Conservation (phyloP, 1,284 basidiomycete species). For the Violaceomyces palustris region DNA sequence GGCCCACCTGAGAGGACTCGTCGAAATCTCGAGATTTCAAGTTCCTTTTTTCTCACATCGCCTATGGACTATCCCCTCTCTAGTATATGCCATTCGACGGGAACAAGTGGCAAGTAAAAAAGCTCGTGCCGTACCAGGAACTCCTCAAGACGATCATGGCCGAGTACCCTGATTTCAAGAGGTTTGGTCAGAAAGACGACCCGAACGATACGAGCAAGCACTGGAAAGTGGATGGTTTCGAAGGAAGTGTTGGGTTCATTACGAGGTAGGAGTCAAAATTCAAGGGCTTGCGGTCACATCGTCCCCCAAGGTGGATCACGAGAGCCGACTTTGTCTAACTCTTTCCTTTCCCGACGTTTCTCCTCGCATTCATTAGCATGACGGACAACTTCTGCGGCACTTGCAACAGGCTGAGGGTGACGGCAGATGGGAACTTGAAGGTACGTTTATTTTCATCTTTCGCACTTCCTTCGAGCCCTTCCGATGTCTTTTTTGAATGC, state of each 20-base stretch:
- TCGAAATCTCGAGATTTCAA: background rate
- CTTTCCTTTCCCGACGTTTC: background rate
- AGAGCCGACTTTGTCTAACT: too few species aligned
- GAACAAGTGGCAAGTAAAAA: slow-evolving; percentile 76
- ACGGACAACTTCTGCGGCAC: slow-evolving; percentile 83
- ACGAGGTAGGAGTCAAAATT: slow-evolving; percentile 38
- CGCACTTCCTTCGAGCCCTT: too few species aligned
- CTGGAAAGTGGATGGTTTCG: slow-evolving; percentile 68
- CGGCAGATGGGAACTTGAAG: slow-evolving; percentile 84
- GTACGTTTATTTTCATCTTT: too few species aligned
- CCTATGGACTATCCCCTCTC: background rate
- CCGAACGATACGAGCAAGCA: slow-evolving; percentile 75
- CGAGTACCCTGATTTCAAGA: slow-evolving; percentile 19
- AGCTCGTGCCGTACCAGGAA: slow-evolving; percentile 61
- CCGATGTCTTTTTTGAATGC: too few species aligned
- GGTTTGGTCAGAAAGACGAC: slow-evolving; percentile 56
- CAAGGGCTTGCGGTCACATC: too few species aligned
- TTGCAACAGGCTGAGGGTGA: slow-evolving; percentile 76
- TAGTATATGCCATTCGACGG: slow-evolving; percentile 78
- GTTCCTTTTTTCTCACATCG: background rate
- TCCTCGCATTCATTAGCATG: slow-evolving; percentile 24
- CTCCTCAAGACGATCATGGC: slow-evolving; percentile 22
- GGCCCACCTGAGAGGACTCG: background rate
- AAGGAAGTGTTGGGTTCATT: slow-evolving; percentile 77
- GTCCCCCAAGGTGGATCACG: background rate